A percentile compares a stretch with the other conserved stretches of the same genome.
phyloP scores from a whole-genome alignment of 768 basidiomycete genomes.

The Crucibulum laeve region DNA sequence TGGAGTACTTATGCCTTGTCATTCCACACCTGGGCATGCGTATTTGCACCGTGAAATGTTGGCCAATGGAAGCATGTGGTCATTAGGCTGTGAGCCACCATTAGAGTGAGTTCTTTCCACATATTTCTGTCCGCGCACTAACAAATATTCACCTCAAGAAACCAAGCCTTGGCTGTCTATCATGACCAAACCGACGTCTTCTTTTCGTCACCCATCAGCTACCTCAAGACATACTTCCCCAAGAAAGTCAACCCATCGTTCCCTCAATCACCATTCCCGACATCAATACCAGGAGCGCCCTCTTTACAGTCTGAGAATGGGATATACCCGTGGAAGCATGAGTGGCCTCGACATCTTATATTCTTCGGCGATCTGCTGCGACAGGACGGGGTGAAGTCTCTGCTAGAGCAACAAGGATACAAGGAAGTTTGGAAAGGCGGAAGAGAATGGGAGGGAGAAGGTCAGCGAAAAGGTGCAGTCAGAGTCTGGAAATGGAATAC shows the following conservation, averaged over 20 bases:
- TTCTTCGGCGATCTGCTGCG: constrained; percentile 78
- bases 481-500: constrained; percentile 56
- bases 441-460: constrained; percentile 75
- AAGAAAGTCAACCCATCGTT: constrained; percentile 52
- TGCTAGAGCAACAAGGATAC: constrained; percentile 58
- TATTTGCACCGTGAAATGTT: constrained; percentile 75
- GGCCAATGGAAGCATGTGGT: constrained; percentile 65
- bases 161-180: constrained; percentile 53
- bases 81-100: constrained; percentile 91
- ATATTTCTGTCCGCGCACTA: constrained; percentile 1
- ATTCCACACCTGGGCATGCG: constrained; percentile 91
- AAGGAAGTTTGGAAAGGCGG: constrained; percentile 58
- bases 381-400: constrained; percentile 37
- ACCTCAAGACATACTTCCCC: constrained; percentile 70
- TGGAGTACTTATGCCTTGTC: constrained; percentile 93
- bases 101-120: constrained; percentile 51
- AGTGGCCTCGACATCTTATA: constrained; percentile 80
- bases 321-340: constrained; percentile 54
- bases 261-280: constrained; percentile 56
- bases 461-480: constrained; percentile 62
- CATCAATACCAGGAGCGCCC: constrained; percentile 41
- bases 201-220: constrained; percentile 64
- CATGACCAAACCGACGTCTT: constrained; percentile 81
- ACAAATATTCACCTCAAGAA: constrained; percentile 18
- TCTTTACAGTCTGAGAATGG: constrained; percentile 11